phyloP scores from a whole-genome alignment of 306 rosid species.

The Glycine latifolia region DNA sequence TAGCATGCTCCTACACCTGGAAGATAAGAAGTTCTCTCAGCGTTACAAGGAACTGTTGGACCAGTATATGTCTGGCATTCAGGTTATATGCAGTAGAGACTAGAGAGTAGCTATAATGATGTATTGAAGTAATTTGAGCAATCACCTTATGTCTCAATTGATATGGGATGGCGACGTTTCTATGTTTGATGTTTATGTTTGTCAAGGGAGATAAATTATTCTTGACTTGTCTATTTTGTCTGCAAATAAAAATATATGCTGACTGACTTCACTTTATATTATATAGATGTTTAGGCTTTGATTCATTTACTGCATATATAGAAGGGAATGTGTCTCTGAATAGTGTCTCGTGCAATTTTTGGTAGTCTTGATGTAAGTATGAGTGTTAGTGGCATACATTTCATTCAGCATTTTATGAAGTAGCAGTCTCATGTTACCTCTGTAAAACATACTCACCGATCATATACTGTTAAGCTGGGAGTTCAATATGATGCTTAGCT shows the following conservation, averaged over 20 bases:
- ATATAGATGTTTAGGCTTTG: slow-evolving; percentile 2
- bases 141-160: slow-evolving; percentile 9
- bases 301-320: slow-evolving; percentile 5
- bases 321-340: slow-evolving; percentile 8
- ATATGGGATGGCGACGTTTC: slow-evolving; percentile 32
- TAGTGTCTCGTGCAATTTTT: slow-evolving; percentile 10
- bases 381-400: background rate
- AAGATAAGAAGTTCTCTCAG: slow-evolving; percentile 69
- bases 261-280: no score
- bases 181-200: slow-evolving; percentile 35
- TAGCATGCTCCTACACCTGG: slow-evolving; percentile 73
- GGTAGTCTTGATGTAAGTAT: background rate
- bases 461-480: no score
- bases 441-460: background rate
- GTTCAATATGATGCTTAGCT: background rate
- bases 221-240: slow-evolving; percentile 9
- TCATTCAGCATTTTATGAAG: background rate
- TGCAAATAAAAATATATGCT: slow-evolving; percentile 26
- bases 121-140: slow-evolving; percentile 34
- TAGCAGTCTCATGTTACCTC: background rate
- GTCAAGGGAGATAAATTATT: slow-evolving; percentile 12
- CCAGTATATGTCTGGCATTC: slow-evolving; percentile 88
- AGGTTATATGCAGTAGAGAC: slow-evolving; percentile 57
- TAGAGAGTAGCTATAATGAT: slow-evolving; percentile 30
- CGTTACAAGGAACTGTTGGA: slow-evolving; percentile 75